These are phyloP conservation scores for Penicillium odoratum DNA, from an alignment of 495 filamentous ascomycete species.

Conservation along the genomic window DNA sequence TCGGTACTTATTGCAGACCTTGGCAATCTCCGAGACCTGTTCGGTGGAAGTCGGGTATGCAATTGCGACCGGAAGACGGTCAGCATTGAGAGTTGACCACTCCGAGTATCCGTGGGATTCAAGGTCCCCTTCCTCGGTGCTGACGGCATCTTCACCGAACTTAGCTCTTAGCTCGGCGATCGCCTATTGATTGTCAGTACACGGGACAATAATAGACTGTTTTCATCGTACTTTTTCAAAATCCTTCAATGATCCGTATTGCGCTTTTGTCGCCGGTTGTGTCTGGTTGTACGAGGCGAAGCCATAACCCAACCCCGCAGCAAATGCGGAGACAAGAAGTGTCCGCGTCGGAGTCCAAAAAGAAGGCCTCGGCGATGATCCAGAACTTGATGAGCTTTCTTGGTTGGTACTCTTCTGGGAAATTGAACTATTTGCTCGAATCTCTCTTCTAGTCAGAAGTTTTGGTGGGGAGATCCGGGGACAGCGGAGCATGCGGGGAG, in stretches of 20 bases:
- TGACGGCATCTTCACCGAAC: slow-evolving; percentile 18
- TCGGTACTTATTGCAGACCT: slow-evolving; percentile 76
- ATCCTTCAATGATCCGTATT: slow-evolving; percentile 42
- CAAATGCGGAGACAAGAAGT: slow-evolving; percentile 34
- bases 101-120: slow-evolving; percentile 82
- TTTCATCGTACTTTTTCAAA: slow-evolving; percentile 58
- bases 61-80: slow-evolving; percentile 76
- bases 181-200: not conserved
- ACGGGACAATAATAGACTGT: slow-evolving; percentile 33
- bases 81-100: slow-evolving; percentile 83
- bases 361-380: slow-evolving; percentile 19
- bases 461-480: slow-evolving; percentile 16
- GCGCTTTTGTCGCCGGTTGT: slow-evolving; percentile 21
- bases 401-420: slow-evolving; percentile 6
- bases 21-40: slow-evolving; percentile 77
- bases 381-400: slow-evolving; percentile 11
- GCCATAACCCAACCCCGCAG: slow-evolving; percentile 40
- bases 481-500: slow-evolving; percentile 31
- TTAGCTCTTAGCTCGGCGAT: slow-evolving; percentile 9
- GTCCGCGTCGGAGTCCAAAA: slow-evolving; percentile 37
- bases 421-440: slow-evolving; percentile 21
- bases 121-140: slow-evolving; percentile 72
- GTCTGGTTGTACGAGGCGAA: slow-evolving; percentile 26
- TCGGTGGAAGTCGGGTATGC: slow-evolving; percentile 76
- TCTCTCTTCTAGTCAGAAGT: slow-evolving; percentile 16